Conservation (phyloP, 345 rosid genomes). For the Gossypium longicalyx region DNA sequence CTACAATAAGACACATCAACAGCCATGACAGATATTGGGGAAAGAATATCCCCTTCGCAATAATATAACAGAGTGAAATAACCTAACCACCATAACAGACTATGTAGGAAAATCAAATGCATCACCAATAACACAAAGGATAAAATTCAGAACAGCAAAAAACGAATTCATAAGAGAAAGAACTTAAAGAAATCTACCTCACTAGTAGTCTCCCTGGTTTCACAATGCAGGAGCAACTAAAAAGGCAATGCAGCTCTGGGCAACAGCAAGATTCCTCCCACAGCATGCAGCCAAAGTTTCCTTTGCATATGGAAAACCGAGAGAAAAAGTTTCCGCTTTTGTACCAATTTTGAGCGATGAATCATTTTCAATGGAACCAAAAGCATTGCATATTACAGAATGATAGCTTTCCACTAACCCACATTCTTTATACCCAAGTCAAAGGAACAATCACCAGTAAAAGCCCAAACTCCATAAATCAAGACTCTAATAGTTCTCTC, state of each 20-base stretch:
- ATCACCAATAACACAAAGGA: neutral
- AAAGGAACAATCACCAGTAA: conserved; percentile 30
- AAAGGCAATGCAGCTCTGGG: conserved; percentile 27
- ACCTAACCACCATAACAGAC: conserved; percentile 1
- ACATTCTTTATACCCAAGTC: conserved; percentile 36
- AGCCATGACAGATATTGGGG: conserved; percentile 12
- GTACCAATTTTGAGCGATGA: conserved; percentile 18
- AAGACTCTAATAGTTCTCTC: conserved; percentile 32
- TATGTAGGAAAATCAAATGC: conserved; percentile 14
- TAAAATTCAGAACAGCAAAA: conserved; percentile 9
- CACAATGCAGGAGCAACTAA: conserved; percentile 28
- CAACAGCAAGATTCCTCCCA: conserved; percentile 26
- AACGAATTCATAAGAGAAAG: neutral
- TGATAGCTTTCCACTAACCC: conserved; percentile 38
- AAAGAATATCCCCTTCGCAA: conserved; percentile 14
- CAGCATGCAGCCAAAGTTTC: conserved; percentile 24
- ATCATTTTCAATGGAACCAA: conserved; percentile 28
- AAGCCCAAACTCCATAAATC: conserved; percentile 35
- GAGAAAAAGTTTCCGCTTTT: conserved; percentile 19
- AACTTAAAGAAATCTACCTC: conserved; percentile 36
- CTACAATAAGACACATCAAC: conserved; percentile 18
- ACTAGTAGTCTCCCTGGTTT: conserved; percentile 27
- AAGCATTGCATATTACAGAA: conserved; percentile 27
- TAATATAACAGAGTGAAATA: conserved; percentile 1
- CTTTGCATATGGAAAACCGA: conserved; percentile 20